phyloP scores from a whole-genome alignment of 2,329 filamentous ascomycete genomes.

The Ceratocystis harringtonii region DNA sequence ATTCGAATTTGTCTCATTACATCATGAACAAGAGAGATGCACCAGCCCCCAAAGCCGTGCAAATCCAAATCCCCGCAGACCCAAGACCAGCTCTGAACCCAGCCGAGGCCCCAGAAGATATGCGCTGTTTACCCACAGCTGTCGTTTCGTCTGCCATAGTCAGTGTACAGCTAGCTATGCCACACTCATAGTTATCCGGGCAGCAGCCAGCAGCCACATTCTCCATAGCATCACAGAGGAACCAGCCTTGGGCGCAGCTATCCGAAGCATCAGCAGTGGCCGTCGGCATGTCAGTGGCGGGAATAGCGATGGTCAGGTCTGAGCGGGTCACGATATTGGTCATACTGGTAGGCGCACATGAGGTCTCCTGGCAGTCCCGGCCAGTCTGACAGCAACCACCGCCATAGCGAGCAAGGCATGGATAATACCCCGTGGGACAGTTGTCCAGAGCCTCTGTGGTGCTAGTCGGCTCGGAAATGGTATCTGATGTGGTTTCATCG shows the following conservation, averaged over 20 bases:
- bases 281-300: constrained; percentile 32
- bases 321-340: constrained; percentile 49
- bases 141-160: constrained; percentile 37
- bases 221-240: constrained; percentile 43
- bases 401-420: constrained; percentile 70
- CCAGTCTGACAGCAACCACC: constrained; percentile 79
- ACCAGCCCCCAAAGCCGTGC: not conserved
- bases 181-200: constrained; percentile 61
- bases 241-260: constrained; percentile 68
- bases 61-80: not conserved
- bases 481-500: constrained; percentile 26
- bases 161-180: constrained; percentile 54
- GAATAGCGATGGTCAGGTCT: constrained; percentile 57
- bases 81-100: too few species aligned
- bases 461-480: constrained; percentile 20
- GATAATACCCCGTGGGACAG: constrained; percentile 86
- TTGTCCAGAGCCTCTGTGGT: constrained; percentile 27
- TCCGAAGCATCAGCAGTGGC: constrained; percentile 26
- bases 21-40: not conserved
- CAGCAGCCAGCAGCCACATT: constrained; percentile 69
- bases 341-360: constrained; percentile 47
- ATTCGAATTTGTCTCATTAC: not conserved
- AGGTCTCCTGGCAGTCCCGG: constrained; percentile 66
- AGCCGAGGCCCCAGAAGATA: constrained; percentile 21
- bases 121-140: constrained; percentile 40